Base-by-base conservation (phyloP, 192 early-diverging fungal species). In the Pilaira anomala region DNA sequence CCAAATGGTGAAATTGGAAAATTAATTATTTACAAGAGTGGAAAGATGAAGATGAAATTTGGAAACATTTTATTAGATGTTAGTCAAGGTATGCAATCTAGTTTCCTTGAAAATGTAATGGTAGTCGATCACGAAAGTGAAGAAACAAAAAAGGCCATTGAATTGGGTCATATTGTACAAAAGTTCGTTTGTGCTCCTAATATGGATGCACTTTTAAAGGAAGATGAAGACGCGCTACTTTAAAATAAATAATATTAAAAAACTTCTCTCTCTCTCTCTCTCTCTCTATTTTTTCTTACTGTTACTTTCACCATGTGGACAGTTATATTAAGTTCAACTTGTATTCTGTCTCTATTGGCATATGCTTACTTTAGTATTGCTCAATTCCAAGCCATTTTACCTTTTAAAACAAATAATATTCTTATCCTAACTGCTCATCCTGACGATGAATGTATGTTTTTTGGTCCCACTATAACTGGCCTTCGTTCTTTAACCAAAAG, bases 391-490 rank as follows among this genome's bases (percentile, higher is more conserved):
- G 14, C 0, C 21, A 14, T 18, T 16, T 36, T 21, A 57, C 55
- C 36, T 1, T 21, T 40, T 0, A 3, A 25, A 7, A 9, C 28
- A 4, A 54, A 59, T 1, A 56, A 63, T 36, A 78, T 88, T 11
- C 77, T 92, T 6, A 71, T 95, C 14, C 76, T 93, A 13, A 93
- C 84, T 16, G 91, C 95, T 7, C 95, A 97, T 72, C 96, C 96
- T 0, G 96, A 98, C 79, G 96, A 98, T 73, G 96, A 98, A 65
- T 94, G 92, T 82, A 96, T 97, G 93, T 98, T 98, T 77, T 98
- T 98, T 79, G 83, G 85, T 12, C 94, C 94, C 0, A 90, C 91
- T 8, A 62, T 95, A 1, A 66, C 83, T 33, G 71, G 68, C 45
- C 63, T 95, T 49, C 25, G 42, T 3, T 19, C 51, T 1, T 25